phyloP scores from a whole-genome alignment of 1,284 basidiomycete genomes.

The Thelephora terrestris region DNA sequence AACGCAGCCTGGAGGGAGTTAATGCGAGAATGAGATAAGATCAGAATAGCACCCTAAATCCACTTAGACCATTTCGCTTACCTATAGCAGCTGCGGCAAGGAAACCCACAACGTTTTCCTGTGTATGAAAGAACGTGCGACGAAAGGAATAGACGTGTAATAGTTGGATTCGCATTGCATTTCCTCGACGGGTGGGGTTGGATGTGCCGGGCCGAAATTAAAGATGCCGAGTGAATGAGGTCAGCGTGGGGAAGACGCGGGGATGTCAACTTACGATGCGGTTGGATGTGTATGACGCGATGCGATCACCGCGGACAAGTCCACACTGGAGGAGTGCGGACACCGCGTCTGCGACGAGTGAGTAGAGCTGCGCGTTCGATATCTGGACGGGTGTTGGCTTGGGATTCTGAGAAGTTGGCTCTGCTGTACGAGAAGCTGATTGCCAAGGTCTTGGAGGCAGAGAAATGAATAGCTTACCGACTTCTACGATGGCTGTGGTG shows the following conservation, averaged over 20 bases:
- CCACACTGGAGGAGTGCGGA: conserved; percentile 51
- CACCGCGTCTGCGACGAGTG: conserved; percentile 50
- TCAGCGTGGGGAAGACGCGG: conserved; percentile 1
- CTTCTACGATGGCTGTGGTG: conserved; percentile 69
- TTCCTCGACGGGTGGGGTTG: background rate
- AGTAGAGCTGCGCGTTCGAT: conserved; percentile 55
- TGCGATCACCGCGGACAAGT: conserved; percentile 62
- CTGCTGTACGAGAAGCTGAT: conserved; percentile 25
- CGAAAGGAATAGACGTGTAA: conserved; percentile 3
- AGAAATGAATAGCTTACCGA: conserved; percentile 35
- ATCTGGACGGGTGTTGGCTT: conserved; percentile 36
- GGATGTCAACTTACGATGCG: conserved; percentile 46
- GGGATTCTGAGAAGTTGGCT: conserved; percentile 43
- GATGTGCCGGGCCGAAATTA: background rate
- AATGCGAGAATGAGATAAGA: background rate
- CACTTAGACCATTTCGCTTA: conserved; percentile 12
- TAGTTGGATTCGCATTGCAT: background rate
- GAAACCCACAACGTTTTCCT: conserved; percentile 69
- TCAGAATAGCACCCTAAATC: background rate
- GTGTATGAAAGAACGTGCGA: conserved; percentile 1
- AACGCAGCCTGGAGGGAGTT: conserved; percentile 37
- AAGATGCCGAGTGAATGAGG: conserved; percentile 1
- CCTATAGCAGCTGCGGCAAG: conserved; percentile 69
- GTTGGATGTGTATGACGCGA: conserved; percentile 77
- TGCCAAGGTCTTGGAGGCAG: conserved; percentile 1